Evolutionary conservation across 2,329 filamentous ascomycete genomes (phyloP), one percentile per base, ranked within the genome.

Genomic region (Ophiocordyceps australis): DNA sequence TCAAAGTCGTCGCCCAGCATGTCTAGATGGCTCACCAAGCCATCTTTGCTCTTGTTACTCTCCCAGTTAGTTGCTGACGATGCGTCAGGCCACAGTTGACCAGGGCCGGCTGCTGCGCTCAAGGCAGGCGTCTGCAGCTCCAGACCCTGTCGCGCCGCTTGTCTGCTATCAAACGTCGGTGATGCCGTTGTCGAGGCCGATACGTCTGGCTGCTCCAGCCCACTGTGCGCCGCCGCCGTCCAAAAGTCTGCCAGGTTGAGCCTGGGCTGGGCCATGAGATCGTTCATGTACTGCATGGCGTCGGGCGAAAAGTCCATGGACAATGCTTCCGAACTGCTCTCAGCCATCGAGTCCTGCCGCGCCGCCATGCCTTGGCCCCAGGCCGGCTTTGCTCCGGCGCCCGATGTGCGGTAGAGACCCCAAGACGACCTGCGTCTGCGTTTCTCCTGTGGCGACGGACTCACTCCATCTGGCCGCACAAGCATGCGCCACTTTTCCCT

Each of bases 401-500:
- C 7, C 17, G 17, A 7, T 19, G 7, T 19, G 17, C 17, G 7
- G 7, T 7, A 19, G 17, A 10, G 17, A 19, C 17, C 7, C n/a
- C 9, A 17, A n/a, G 29, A 33, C 13, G 6, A 35, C 25, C 9
- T 32, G 27, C 4, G n/a, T n/a, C n/a, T n/a, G n/a, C n/a, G n/a
- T n/a, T n/a, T n/a, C n/a, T n/a, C n/a, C n/a, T n/a, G n/a, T n/a
- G n/a, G n/a, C n/a, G n/a, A n/a, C n/a, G 39, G 33, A 14, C 31
- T 33, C 9, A 41, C 35, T 1, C 35, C 38, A 2, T 47, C 46
- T 5, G 42, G 41, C 11, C 49, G 46, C 5, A 70, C 50, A 7
- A 71, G 41, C 22, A 50, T 46, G 20, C 61, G 52, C 66, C 66
- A 72, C 17, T 52, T 53, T 9, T 62, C 54, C 12, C 54, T 44